Conservation (phyloP, 2,329 filamentous ascomycete genomes). For the Xylaria sp. region DNA sequence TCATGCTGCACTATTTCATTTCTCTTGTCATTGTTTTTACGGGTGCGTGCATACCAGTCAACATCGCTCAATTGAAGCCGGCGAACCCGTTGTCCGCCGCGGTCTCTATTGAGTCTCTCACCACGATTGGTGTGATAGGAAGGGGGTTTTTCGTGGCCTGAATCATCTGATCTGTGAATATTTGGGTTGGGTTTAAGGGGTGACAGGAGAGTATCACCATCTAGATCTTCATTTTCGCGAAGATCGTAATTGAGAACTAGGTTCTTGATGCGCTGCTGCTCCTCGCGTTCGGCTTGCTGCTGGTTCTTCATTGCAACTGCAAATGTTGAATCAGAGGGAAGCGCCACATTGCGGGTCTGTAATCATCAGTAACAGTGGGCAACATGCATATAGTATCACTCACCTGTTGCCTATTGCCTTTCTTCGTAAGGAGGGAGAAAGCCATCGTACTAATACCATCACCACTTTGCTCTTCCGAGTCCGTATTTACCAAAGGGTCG, state of each 20-base stretch:
- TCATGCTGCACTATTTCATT: constrained; percentile 18
- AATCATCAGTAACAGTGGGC: constrained; percentile 33
- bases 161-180: constrained; percentile 60
- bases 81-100: constrained; percentile 82
- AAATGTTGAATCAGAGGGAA: constrained; percentile 92
- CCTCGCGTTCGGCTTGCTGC: constrained; percentile 93
- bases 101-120: constrained; percentile 69
- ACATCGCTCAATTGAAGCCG: constrained; percentile 96
- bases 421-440: constrained; percentile 95
- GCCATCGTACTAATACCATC: constrained; percentile 80
- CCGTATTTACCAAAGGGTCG: constrained; percentile 59
- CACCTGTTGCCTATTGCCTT: constrained; percentile 93
- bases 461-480: constrained; percentile 53
- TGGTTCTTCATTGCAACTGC: constrained; percentile 96
- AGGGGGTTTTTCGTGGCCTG: constrained; percentile 63
- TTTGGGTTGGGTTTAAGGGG: constrained; percentile 60
- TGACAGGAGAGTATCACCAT: constrained; percentile 71
- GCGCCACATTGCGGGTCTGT: constrained; percentile 88
- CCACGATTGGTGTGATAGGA: constrained; percentile 65
- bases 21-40: constrained; percentile 35
- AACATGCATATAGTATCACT: constrained; percentile 38
- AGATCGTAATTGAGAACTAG: constrained; percentile 96
- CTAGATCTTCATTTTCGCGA: constrained; percentile 80
- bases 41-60: constrained; percentile 80
- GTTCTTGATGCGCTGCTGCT: constrained; percentile 98